Base-by-base conservation (phyloP, 768 basidiomycete species). In the Chalciporus pseudorubinellus region DNA sequence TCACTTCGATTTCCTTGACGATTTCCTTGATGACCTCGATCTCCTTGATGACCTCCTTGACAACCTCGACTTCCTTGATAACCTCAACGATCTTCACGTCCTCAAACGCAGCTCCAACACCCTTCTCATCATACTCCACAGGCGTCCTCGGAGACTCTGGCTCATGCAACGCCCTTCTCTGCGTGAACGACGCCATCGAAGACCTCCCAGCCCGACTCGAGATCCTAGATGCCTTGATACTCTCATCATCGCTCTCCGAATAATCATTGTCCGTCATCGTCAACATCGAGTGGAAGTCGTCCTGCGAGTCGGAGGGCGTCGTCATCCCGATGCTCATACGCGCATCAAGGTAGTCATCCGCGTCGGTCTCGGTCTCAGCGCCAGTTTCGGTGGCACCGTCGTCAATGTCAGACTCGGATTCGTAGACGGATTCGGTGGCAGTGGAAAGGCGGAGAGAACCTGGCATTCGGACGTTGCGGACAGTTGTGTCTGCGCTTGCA, bases 211-310 rank as follows among this genome's bases (percentile, higher is more conserved):
- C 52, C 38, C 69, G 62, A 48, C 69, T 65, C 57, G 70, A 66
- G 49, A 83, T 59, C 39, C 72, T 70, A 6, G 85, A 86, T 0
- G 79, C 85, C 65, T 81, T 89, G 73, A 92, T 81, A 52, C 90
- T 92, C 69, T 85, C 85, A n/a, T 76, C 80, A 52, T 79, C 76
- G 38, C 77, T 76, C 48, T 74, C 78, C 3, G 80, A 83, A 60
- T 77, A 82, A 48, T 81, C 87, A 52, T 81, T 83, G 57, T 89
- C 87, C 36, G 85, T 82, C 51, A 74, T 73, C 2, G 86, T 88
- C 74, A 81, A 69, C 65, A 87, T 73, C 6, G 87, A 90, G 63
- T 91, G 83, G 79, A 89, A 89, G 59, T 89, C 87, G 31, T 87
- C 83, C 26, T 71, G 72, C 44, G 87, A 86, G 51, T 79, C 79